A percentile compares a stretch with the other conserved stretches of the same genome.
Conservation (phyloP, 345 rosid genomes). For the Geranium brycei region DNA sequence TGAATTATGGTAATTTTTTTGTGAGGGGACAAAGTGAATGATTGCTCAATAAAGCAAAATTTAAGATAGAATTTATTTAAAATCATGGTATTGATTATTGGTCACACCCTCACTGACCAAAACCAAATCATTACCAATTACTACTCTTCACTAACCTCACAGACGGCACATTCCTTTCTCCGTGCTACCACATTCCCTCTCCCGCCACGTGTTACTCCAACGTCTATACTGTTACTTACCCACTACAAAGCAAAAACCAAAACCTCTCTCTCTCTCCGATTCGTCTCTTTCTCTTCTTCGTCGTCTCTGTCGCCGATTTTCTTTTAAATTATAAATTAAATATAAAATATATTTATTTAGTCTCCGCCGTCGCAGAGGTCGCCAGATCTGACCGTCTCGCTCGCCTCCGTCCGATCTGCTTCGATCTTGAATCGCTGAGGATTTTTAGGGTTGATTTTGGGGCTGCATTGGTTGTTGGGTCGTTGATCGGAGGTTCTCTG, state of each 20-base stretch:
- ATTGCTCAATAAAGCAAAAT: too few relatives aligned
- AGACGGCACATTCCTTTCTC: constrained; percentile 10
- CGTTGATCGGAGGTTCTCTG: constrained; percentile 1
- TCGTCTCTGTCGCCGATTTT: not conserved
- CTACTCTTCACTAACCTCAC: not conserved
- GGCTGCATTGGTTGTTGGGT: not conserved
- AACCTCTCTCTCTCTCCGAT: too few relatives aligned
- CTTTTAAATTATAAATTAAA: too few relatives aligned
- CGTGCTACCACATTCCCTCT: not conserved
- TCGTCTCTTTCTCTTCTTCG: not conserved
- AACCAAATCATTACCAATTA: not conserved
- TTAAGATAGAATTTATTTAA: too few relatives aligned
- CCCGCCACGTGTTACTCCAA: not conserved
- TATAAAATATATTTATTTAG: too few relatives aligned
- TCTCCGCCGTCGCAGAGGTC: not conserved
- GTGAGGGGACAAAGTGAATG: too few relatives aligned
- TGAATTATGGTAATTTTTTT: too few relatives aligned
- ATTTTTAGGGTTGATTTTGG: not conserved
- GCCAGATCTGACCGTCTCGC: not conserved
- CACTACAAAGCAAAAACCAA: too few relatives aligned
- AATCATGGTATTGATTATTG: too few relatives aligned
- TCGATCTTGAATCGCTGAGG: not conserved
- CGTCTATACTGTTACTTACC: too few relatives aligned
- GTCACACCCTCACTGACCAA: constrained; percentile 1
- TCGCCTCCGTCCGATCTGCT: not conserved